Percentiles rank a stretch among this genome's conserved stretches.
Evolutionary conservation across 2,329 filamentous ascomycete genomes (phyloP).

Genomic region (Hypocrella siamensis): DNA sequence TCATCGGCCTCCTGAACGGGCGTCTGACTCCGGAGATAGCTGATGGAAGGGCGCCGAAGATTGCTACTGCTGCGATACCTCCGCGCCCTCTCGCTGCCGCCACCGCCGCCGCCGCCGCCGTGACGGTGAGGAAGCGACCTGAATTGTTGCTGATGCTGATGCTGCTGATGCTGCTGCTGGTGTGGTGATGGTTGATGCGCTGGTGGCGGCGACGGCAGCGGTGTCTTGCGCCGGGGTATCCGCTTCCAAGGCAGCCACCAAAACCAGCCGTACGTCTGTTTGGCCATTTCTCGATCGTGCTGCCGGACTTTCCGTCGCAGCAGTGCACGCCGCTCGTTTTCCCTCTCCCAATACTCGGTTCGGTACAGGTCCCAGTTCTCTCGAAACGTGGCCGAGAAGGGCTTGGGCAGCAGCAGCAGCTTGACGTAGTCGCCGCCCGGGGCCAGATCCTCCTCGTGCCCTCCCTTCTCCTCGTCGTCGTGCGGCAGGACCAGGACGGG

Average conservation of each 20-base stretch:
- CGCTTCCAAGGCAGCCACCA: conserved; percentile 70
- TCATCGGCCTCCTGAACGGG: conserved; percentile 28
- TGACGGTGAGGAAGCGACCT: too few species aligned
- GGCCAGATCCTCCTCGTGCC: conserved; percentile 79
- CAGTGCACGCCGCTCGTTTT: conserved; percentile 74
- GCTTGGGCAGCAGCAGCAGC: conserved; percentile 78
- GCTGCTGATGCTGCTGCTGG: conserved; percentile 27
- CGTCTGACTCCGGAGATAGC: too few species aligned
- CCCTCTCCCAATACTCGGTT: conserved; percentile 89
- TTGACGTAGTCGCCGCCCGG: conserved; percentile 86
- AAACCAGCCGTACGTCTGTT: conserved; percentile 55
- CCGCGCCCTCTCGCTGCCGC: too few species aligned
- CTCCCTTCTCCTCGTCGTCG: conserved; percentile 45
- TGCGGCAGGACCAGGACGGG: conserved; percentile 25
- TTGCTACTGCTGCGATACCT: too few species aligned
- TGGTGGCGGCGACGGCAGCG: conserved; percentile 8
- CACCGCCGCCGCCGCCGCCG: too few species aligned
- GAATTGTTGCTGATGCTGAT: conserved; percentile 35
- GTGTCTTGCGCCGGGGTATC: conserved; percentile 12
- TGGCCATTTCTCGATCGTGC: conserved; percentile 51
- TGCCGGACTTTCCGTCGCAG: conserved; percentile 55
- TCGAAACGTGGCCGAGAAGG: conserved; percentile 84
- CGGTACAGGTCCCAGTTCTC: conserved; percentile 96
- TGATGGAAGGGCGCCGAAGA: too few species aligned
- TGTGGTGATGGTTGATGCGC: conserved; percentile 23